A percentile compares a stretch with the other conserved stretches of the same genome.
Conservation (phyloP, 2,329 filamentous ascomycete genomes). For the Colletotrichum liriopes region DNA sequence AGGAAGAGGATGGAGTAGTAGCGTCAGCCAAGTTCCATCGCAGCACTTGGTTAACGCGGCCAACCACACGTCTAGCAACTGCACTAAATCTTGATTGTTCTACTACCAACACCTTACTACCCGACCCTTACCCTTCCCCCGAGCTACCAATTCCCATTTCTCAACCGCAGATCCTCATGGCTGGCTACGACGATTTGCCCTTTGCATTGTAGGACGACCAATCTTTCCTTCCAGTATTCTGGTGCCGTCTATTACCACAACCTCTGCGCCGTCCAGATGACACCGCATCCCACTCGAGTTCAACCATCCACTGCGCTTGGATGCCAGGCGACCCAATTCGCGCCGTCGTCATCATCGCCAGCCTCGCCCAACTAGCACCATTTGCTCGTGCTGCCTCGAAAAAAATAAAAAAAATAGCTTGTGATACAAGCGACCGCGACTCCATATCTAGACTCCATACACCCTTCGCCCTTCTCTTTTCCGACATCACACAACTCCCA, state of each 20-base stretch:
- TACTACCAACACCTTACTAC: neutral
- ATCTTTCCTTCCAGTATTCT: neutral
- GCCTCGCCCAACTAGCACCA: constrained; percentile 33
- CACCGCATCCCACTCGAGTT: constrained; percentile 30
- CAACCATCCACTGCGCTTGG: constrained; percentile 39
- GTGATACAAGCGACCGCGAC: constrained; percentile 9
- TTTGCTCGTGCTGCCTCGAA: constrained; percentile 11
- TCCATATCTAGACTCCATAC: neutral
- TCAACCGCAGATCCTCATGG: constrained; percentile 39
- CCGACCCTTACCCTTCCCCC: neutral
- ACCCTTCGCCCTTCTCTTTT: constrained; percentile 7
- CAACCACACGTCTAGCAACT: neutral
- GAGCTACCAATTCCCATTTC: constrained; percentile 1
- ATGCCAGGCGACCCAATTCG: constrained; percentile 31
- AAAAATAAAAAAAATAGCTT: constrained; percentile 12
- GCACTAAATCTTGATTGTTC: constrained; percentile 17
- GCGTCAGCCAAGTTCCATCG: constrained; percentile 33
- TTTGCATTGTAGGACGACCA: constrained; percentile 13
- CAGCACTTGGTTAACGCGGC: constrained; percentile 23
- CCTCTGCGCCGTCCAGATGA: constrained; percentile 39
- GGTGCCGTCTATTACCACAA: constrained; percentile 8
- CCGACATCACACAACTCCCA: neutral
- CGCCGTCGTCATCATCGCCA: constrained; percentile 35
- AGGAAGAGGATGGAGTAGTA: constrained; percentile 11
- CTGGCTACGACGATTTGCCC: constrained; percentile 34